Conservation (phyloP, 2,329 filamentous ascomycete genomes). For the Arthroderma sp. region DNA sequence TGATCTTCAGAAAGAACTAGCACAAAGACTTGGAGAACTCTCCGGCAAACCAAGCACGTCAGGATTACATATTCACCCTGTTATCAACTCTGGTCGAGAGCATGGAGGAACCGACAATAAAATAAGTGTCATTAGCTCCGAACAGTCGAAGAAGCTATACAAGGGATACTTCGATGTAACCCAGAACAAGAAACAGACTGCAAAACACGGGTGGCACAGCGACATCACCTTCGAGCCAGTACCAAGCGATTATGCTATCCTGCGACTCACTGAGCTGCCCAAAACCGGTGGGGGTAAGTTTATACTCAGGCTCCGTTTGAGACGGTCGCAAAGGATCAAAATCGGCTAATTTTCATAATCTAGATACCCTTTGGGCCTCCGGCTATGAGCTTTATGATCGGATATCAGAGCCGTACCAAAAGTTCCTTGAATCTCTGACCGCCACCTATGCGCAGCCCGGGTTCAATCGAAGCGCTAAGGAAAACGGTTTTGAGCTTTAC, state of each 20-base stretch:
- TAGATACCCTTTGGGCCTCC: constrained; percentile 33
- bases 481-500: constrained; percentile 20
- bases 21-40: constrained; percentile 36
- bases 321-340: too few species aligned
- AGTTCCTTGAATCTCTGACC: constrained; percentile 29
- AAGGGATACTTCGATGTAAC: constrained; percentile 17
- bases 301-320: too few species aligned
- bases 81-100: constrained; percentile 37
- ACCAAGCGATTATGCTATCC: constrained; percentile 35
- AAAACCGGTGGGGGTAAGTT: constrained; percentile 27
- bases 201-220: constrained; percentile 31
- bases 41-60: constrained; percentile 36
- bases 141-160: constrained; percentile 27
- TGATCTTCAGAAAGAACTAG: constrained; percentile 40
- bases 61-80: constrained; percentile 34
- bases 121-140: constrained; percentile 37
- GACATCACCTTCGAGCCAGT: constrained; percentile 38
- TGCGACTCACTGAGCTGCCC: constrained; percentile 32
- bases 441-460: constrained; percentile 20
- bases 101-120: constrained; percentile 35
- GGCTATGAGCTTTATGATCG: constrained; percentile 32
- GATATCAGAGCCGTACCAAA: constrained; percentile 24
- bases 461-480: constrained; percentile 20
- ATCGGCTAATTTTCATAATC: neutral
- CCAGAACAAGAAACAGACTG: constrained; percentile 16